These are phyloP conservation scores for Tillandsia fasciculata DNA, from an alignment of 176 grass and related monocot species.

Conservation along the genomic window DNA sequence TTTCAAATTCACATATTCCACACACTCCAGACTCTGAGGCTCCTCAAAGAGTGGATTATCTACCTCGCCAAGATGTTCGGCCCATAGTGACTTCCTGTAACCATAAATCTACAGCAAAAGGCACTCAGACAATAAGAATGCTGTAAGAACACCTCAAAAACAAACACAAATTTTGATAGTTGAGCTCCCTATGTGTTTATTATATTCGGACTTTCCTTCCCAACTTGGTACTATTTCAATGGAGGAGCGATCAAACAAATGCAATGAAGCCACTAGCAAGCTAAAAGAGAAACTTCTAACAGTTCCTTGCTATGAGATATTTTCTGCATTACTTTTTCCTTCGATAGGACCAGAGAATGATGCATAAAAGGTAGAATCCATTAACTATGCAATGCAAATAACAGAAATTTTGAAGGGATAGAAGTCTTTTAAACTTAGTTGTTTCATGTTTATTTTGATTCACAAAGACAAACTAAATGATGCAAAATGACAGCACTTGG, in stretches of 20 bases:
- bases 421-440: neutral
- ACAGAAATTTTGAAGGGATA: neutral
- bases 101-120: slow-evolving; percentile 23
- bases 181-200: too few species aligned
- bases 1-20: slow-evolving; percentile 25
- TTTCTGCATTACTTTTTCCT: neutral
- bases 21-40: slow-evolving; percentile 32
- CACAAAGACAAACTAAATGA: neutral
- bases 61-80: slow-evolving; percentile 46
- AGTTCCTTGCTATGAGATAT: neutral
- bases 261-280: neutral
- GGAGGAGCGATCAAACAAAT: neutral
- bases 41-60: slow-evolving; percentile 1
- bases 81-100: slow-evolving; percentile 60
- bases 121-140: neutral
- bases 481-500: too few species aligned
- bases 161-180: too few species aligned
- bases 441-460: neutral
- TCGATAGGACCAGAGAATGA: neutral
- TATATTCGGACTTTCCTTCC: too few species aligned
- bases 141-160: neutral
- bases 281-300: neutral
- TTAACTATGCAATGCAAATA: neutral
- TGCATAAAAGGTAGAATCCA: neutral
- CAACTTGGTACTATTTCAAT: too few species aligned